Evolutionary conservation across 345 rosid species (phyloP).

Genomic region (Linum tenue): DNA sequence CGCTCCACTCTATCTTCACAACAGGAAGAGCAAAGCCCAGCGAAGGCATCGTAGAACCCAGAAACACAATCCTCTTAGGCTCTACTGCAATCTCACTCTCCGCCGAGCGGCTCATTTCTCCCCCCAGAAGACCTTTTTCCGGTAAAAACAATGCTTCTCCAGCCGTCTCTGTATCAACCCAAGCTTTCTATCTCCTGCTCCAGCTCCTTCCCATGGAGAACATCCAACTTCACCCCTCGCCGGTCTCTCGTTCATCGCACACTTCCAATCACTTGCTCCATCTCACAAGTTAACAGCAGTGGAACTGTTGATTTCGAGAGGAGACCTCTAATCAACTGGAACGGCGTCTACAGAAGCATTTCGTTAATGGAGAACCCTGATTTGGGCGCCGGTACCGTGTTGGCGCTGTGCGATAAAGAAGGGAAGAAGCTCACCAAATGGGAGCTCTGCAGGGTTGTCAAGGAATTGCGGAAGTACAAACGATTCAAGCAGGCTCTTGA

Average conservation of each 20-base stretch:
- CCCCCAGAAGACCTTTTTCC: not conserved
- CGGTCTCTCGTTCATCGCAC: conserved; percentile 13
- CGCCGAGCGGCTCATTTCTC: not conserved
- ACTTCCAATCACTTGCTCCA: conserved; percentile 36
- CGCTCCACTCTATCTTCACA: conserved; percentile 12
- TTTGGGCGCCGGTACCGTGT: conserved; percentile 52
- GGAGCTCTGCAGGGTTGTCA: conserved; percentile 87
- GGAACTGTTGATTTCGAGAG: conserved; percentile 69
- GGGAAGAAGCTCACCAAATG: conserved; percentile 65
- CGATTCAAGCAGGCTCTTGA: conserved; percentile 68
- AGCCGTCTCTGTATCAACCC: conserved; percentile 37
- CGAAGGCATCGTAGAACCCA: not conserved
- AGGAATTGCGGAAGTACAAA: conserved; percentile 79
- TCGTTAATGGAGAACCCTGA: conserved; percentile 71
- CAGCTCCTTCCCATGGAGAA: conserved; percentile 20
- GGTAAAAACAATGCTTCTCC: conserved; percentile 34
- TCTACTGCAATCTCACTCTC: not conserved
- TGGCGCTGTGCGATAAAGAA: conserved; percentile 61
- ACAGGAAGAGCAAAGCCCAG: not conserved
- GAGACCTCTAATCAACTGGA: conserved; percentile 72
- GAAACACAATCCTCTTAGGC: not conserved
- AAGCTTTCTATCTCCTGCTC: conserved; percentile 35
- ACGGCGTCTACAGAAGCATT: conserved; percentile 59
- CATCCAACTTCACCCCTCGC: conserved; percentile 15
- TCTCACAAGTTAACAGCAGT: conserved; percentile 58